A percentile compares a stretch with the other conserved stretches of the same genome.
Conservation (phyloP, 306 rosid species). For the Inga leiocalycina region DNA sequence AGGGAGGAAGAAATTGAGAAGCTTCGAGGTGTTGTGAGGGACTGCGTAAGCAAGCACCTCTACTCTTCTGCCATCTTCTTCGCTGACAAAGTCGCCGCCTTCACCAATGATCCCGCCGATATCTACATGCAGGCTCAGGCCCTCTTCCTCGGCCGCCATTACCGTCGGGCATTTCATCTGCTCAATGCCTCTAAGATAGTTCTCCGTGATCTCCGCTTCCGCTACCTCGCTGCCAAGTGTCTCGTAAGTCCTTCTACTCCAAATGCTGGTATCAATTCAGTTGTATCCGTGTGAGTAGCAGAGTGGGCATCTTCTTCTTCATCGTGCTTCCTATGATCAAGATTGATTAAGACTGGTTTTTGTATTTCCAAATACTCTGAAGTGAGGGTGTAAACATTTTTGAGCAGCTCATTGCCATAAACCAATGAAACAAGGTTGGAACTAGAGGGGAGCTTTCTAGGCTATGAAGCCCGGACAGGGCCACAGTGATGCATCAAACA, state of each 20-base stretch:
- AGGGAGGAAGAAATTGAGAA: conserved; percentile 86
- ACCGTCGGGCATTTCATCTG: conserved; percentile 93
- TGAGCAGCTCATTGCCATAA: background rate
- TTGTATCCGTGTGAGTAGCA: background rate
- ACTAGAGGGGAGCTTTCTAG: background rate
- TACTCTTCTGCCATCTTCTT: conserved; percentile 96
- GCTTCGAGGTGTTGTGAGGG: conserved; percentile 90
- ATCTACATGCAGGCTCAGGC: conserved; percentile 98
- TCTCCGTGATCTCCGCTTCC: conserved; percentile 86
- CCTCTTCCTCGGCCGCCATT: conserved; percentile 93
- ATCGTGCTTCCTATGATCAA: background rate
- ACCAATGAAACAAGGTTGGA: background rate
- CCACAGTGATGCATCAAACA: background rate
- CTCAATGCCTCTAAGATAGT: conserved; percentile 91
- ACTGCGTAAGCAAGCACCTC: conserved; percentile 92
- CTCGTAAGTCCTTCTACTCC: conserved; percentile 44
- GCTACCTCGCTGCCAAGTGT: conserved; percentile 96
- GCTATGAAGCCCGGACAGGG: background rate
- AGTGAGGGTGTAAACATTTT: background rate
- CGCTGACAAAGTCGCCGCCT: conserved; percentile 89
- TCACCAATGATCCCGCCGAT: conserved; percentile 90
- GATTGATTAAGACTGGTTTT: background rate
- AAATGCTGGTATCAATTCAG: background rate
- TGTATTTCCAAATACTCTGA: background rate
- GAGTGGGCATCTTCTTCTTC: background rate